phyloP scores from a whole-genome alignment of 331 rosid species.

The Cucumis variabilis region DNA sequence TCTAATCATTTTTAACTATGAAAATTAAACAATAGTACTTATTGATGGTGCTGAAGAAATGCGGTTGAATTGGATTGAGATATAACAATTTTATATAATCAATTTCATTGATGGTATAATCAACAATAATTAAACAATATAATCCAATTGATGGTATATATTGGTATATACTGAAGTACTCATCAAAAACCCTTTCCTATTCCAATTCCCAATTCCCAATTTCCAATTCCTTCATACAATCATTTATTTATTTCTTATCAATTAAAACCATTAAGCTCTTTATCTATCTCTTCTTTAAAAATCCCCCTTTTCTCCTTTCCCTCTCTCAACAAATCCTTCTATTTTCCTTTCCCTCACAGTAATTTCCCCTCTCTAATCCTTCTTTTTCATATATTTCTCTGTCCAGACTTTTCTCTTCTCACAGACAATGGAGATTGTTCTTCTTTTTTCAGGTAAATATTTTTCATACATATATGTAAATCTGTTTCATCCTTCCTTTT shows the following conservation, averaged over 20 bases:
- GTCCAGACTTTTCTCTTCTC: neutral
- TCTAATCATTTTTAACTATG: too few relatives aligned
- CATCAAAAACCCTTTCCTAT: neutral
- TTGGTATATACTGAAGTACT: too few relatives aligned
- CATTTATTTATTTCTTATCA: neutral
- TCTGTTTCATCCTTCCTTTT: too few relatives aligned
- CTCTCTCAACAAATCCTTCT: neutral
- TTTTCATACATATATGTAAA: too few relatives aligned
- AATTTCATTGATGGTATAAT: too few relatives aligned
- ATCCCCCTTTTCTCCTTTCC: neutral
- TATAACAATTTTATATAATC: too few relatives aligned
- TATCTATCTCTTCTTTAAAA: neutral
- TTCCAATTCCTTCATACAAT: neutral
- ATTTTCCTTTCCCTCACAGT: neutral
- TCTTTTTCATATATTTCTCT: too few relatives aligned
- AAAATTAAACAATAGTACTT: too few relatives aligned
- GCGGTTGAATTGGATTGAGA: too few relatives aligned
- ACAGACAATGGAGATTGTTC: constrained; percentile 53
- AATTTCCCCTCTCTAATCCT: neutral
- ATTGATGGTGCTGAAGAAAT: too few relatives aligned
- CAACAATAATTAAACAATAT: too few relatives aligned
- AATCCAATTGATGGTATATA: too few relatives aligned
- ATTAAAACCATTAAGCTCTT: neutral
- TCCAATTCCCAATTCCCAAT: neutral
- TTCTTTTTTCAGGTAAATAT: constrained; percentile 40